phyloP scores from a whole-genome alignment of 192 early-diverging fungal genomes.

The Haplosporangium gracile region DNA sequence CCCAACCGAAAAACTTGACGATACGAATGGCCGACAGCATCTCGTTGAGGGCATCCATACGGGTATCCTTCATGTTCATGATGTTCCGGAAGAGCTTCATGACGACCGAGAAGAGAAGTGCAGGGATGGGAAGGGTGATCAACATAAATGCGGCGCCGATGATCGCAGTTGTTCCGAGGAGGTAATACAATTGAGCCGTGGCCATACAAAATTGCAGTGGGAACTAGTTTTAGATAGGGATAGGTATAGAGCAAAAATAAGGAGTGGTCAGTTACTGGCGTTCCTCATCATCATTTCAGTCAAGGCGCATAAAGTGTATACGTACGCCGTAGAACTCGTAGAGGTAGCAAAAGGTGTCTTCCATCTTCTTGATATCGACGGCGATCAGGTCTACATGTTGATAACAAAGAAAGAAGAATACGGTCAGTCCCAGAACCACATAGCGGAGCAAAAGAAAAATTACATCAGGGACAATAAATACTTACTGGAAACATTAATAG shows the following conservation, averaged over 20 bases:
- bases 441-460: neutral
- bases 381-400: slow-evolving; percentile 39
- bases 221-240: slow-evolving; percentile 11
- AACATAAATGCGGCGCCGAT: slow-evolving; percentile 79
- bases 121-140: slow-evolving; percentile 71
- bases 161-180: slow-evolving; percentile 87
- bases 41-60: slow-evolving; percentile 89
- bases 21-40: slow-evolving; percentile 84
- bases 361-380: slow-evolving; percentile 44
- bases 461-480: neutral
- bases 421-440: neutral
- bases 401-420: neutral
- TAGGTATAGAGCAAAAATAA: neutral
- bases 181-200: slow-evolving; percentile 72
- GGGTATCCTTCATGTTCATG: slow-evolving; percentile 77
- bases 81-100: slow-evolving; percentile 64
- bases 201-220: slow-evolving; percentile 80
- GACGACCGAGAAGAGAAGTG: slow-evolving; percentile 61
- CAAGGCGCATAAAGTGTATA: neutral
- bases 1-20: slow-evolving; percentile 94
- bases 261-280: neutral
- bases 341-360: slow-evolving; percentile 27
- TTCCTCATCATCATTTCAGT: neutral
- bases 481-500: slow-evolving; percentile 48
- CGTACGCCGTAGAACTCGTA: slow-evolving; percentile 61